These are phyloP conservation scores for Daldinia vernicosa DNA, from an alignment of 495 filamentous ascomycete species.

Conservation along the genomic window DNA sequence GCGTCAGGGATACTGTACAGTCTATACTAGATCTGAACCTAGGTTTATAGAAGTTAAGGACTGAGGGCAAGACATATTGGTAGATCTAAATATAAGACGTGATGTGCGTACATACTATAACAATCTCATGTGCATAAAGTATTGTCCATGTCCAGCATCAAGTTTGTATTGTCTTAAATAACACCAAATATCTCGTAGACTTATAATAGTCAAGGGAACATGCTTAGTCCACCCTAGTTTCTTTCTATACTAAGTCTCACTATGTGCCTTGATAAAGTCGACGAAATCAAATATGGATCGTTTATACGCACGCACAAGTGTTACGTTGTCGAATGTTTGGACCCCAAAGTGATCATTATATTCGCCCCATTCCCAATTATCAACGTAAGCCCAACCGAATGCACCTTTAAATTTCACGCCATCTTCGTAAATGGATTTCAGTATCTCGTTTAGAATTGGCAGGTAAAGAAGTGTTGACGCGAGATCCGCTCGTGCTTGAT, in stretches of 20 bases:
- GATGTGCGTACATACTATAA: neutral
- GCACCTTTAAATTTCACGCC: neutral
- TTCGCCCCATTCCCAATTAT: neutral
- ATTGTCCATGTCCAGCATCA: neutral
- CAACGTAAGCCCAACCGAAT: neutral
- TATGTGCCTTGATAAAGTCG: conserved; percentile 14
- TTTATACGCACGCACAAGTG: neutral
- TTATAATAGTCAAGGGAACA: too few species aligned
- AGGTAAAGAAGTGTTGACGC: neutral
- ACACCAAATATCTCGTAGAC: neutral
- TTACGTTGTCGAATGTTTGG: neutral
- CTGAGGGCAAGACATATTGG: neutral
- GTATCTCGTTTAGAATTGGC: neutral
- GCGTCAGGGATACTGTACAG: conserved; percentile 52
- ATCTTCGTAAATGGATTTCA: neutral
- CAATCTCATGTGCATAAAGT: neutral
- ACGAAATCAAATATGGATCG: conserved; percentile 26
- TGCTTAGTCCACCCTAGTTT: neutral
- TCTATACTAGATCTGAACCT: conserved; percentile 37
- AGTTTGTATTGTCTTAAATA: neutral
- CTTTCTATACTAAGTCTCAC: neutral
- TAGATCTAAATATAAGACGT: neutral
- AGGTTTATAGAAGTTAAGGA: neutral
- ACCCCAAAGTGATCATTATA: neutral
- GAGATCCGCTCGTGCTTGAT: neutral